These are phyloP conservation scores for Picea mariana DNA, from an alignment of 83 land plant genomes.

Conservation along the genomic window DNA sequence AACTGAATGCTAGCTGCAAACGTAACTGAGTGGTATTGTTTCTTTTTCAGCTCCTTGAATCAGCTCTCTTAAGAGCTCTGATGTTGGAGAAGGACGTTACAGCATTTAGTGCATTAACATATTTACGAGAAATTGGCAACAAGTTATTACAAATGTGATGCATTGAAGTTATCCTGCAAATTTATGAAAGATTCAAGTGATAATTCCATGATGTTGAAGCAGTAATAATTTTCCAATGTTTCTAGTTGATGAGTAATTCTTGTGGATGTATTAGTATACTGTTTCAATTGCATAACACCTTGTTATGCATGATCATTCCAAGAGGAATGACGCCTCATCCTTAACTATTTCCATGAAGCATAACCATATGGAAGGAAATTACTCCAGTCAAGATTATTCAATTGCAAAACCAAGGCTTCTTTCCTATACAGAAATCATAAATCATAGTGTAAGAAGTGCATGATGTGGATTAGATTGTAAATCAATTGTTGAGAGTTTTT, in stretches of 20 bases:
- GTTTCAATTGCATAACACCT: neutral
- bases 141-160: slow-evolving; percentile 27
- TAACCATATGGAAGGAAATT: neutral
- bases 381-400: neutral
- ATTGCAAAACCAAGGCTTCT: neutral
- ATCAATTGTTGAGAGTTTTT: neutral
- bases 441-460: neutral
- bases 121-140: slow-evolving; percentile 27
- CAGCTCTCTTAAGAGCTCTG: slow-evolving; percentile 16
- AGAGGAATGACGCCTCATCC: neutral
- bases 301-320: neutral
- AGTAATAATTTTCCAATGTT: neutral
- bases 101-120: slow-evolving; percentile 25
- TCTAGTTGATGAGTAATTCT: neutral
- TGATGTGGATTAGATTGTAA: neutral
- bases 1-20: neutral
- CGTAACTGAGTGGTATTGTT: neutral
- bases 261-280: neutral
- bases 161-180: neutral
- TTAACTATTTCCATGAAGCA: neutral
- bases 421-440: neutral
- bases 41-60: slow-evolving; percentile 16
- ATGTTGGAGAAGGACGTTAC: slow-evolving; percentile 17
- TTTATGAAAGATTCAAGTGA: neutral
- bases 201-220: neutral